Evolutionary conservation across 2,329 filamentous ascomycete genomes (phyloP), one percentile per base, ranked within the genome.

Genomic region (Ceratocystis ficicola): DNA sequence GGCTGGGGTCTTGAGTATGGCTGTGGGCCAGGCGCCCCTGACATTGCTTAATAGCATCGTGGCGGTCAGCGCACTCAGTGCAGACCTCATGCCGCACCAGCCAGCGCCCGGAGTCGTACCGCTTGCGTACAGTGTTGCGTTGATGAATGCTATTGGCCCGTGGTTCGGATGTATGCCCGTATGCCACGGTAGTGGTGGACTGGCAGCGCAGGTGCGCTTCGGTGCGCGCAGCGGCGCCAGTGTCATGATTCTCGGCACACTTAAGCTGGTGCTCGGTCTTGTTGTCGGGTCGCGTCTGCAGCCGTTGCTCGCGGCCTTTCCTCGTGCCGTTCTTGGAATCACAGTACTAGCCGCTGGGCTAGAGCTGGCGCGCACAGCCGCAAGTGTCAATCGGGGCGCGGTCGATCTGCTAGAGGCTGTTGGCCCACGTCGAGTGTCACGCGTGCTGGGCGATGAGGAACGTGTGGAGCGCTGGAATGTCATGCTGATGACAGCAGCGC

Each of bases 141-240:
- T 79, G 1, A 95, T 96, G 84, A 97, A 97, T 73, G 77, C 96
- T 2, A 74, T 88, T 0, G 88, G 88, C 17, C 92, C 89, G 71
- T 95, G 90, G 89, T 95, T 96, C 71, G 92, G 92, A 61, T 88
- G 88, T 4, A 97, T 96, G 94, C 94, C 93, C 2, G 86, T 94
- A 3, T 97, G 94, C 72, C 94, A 97, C 73, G 93, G 93, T 4
- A 90, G 90, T 0, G 93, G 93, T 1, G 93, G 93, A 0, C 79
- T 97, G 0, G 94, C 94, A 4, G 94, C 88, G 0, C 93, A 97
- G 73, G 90, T 90, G 74, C 85, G 90, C 3, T 97, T 97, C 70
- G 93, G 93, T 0, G 92, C 93, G 3, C 86, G 93, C 61, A 95
- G 89, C 67, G 93, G 93, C 8, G 85, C 90, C 0, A 91, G 87